Base-by-base conservation (phyloP, 805 yeast species). In the Nakazawaea ishiwadae region DNA sequence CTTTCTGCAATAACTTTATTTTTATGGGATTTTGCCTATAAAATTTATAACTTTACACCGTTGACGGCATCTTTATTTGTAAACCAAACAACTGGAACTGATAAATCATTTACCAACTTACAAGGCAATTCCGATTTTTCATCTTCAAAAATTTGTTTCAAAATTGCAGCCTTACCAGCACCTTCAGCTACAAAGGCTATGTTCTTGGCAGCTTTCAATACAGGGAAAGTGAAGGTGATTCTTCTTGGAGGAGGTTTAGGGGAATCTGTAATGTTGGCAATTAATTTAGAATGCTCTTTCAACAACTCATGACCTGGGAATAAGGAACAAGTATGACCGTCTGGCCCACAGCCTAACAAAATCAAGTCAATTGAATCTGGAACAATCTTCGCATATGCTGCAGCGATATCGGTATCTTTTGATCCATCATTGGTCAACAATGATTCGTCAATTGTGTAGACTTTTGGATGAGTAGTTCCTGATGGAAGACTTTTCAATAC, bases 181-280 rank as follows among this genome's bases (percentile, higher is more conserved):
- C 97, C 97, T 59, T 86, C 90, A 12, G 96, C 96, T 35, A 88
- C 90, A 62, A 89, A 89, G 2, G 86, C 82, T 51, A 89, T 77
- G 19, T 63, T 50, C 16, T 55, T 49, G 12, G 82, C 81, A 16
- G 57, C 62, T 40, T 68, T 70, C 51, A 89, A 70, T 3, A 82
- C 81, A 5, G 91, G 90, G 62, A 86, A 77, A 5, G 96, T 89
- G 59, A 89, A 69, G 3, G 96, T 86, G 63, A 89, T 84, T 69
- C 97, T 79, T 69, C 90, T 80, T 59, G 90, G 81, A 31, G 97
- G 97, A 24, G 95, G 96, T 63, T 90, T 90, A 60, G 96, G 96
- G 9, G 95, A 84, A 59, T 89, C 91, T 38, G 72, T 69, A 48
- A 90, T 76, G 53, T 77, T 63, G 8, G 90, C 77, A 44, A 89